Evolutionary conservation across 345 rosid genomes (phyloP).

Genomic region (Rubroshorea leprosula): DNA sequence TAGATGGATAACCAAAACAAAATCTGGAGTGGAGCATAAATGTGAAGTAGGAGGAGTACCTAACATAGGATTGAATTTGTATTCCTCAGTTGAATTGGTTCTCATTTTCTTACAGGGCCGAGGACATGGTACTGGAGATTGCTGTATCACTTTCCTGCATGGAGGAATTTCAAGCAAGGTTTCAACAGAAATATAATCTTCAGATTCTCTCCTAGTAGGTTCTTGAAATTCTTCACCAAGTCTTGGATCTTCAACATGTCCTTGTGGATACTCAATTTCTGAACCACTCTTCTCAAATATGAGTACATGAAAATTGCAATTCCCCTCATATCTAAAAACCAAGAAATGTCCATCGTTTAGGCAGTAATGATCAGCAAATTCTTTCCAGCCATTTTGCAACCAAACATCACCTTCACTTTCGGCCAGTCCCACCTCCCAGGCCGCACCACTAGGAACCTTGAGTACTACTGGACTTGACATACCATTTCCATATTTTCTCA

Average conservation of each 20-base stretch:
- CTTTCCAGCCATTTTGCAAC: constrained; percentile 30
- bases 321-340: constrained; percentile 24
- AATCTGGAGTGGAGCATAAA: neutral
- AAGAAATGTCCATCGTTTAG: constrained; percentile 14
- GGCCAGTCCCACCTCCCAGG: constrained; percentile 25
- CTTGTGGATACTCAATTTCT: constrained; percentile 23
- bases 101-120: neutral
- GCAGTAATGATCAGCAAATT: constrained; percentile 23
- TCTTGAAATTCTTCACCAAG: neutral
- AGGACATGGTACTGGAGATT: neutral
- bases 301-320: constrained; percentile 14
- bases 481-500: constrained; percentile 10
- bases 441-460: constrained; percentile 20
- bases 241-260: too few species aligned
- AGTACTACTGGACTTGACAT: constrained; percentile 10
- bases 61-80: constrained; percentile 3
- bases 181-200: too few species aligned
- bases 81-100: neutral
- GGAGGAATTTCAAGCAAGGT: too few species aligned
- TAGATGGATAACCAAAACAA: too few species aligned
- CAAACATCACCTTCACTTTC: constrained; percentile 7
- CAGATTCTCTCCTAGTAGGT: neutral
- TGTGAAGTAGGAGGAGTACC: neutral
- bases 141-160: neutral
- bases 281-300: constrained; percentile 16